A percentile compares a stretch with the other conserved stretches of the same genome.
These are phyloP conservation scores for Oryza meridionalis DNA, from an alignment of 176 grass and related monocot genomes.

Conservation along the genomic window DNA sequence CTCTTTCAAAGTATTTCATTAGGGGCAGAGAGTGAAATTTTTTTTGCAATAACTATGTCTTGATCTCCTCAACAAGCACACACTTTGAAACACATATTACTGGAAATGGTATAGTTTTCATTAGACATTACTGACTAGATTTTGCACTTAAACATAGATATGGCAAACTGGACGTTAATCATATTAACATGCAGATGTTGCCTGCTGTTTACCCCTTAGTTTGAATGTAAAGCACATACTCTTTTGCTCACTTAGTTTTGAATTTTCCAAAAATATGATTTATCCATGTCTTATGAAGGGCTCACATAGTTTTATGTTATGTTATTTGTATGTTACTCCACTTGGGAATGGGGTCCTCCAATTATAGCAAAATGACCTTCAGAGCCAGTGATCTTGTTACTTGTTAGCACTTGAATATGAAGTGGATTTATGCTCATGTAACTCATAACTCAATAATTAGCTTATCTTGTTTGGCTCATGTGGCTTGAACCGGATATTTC, in stretches of 20 bases:
- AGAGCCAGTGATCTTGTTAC: neutral
- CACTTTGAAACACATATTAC: too few species aligned
- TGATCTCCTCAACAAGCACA: too few species aligned
- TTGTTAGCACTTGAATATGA: neutral
- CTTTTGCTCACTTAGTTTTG: neutral
- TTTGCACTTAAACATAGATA: too few species aligned
- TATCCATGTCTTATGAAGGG: neutral
- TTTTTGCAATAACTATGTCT: too few species aligned
- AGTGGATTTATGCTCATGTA: neutral
- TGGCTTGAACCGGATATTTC: neutral
- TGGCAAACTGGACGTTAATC: too few species aligned
- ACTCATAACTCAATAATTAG: neutral
- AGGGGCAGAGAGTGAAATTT: too few species aligned
- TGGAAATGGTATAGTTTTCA: too few species aligned
- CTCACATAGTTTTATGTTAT: neutral
- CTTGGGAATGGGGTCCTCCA: neutral
- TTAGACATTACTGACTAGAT: too few species aligned
- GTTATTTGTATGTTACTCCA: neutral
- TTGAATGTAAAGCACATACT: too few species aligned
- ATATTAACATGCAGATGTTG: too few species aligned
- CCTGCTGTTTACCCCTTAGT: too few species aligned
- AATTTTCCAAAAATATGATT: neutral
- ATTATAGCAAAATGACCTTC: neutral
- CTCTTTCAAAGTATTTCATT: too few species aligned
- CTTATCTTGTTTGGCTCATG: constrained; percentile 16